Base-by-base conservation (phyloP, 257 asterid species). In the Salvia splendens region DNA sequence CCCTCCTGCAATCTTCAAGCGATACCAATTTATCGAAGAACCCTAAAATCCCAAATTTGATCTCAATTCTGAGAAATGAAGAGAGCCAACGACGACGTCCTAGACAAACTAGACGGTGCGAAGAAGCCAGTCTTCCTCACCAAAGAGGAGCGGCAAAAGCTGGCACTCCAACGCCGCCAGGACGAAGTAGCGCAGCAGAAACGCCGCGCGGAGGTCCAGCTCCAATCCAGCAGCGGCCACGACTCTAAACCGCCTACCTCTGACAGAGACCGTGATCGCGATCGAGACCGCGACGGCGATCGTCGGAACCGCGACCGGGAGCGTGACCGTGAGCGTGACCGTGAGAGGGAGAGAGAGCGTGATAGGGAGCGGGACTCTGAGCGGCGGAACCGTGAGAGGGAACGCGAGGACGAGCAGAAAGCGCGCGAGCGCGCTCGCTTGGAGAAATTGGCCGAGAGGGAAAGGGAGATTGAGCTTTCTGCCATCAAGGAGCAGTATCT, bases 91-190 rank as follows among this genome's bases (percentile, higher is more conserved):
- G 85, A 63, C 57, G 82, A 70, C 35, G 72, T 20, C 5, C 5
- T 67, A 3, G 60, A 76, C 7, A 75, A 74, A 43, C 36, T 64
- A 12, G 89, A 80, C 56, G 72, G 70, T 38, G 41, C 66, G 7
- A 84, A 75, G 77, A 88, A 88, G 72, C 96, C 91, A 0, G 84
- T 88, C 15, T 88, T 86, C 45, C 90, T 88, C 66, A 81, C 96
- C 48, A 87, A 80, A 64, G 86, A 80, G 65, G 85, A 87, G 84
- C 89, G 92, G n/a, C 83, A 83, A 17, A 61, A 84, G 77, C 78
- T 88, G 43, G 93, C 93, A 33, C 77, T 88, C 52, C 77, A 86
- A 67, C 84, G 89, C 71, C 88, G 89, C 50, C 75, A 82, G 77
- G 87, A 85, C n/a, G 92, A 84, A 69, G 74, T 79, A 8, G 82